phyloP scores from a whole-genome alignment of 345 rosid genomes.

The Eucalyptus sp. region DNA sequence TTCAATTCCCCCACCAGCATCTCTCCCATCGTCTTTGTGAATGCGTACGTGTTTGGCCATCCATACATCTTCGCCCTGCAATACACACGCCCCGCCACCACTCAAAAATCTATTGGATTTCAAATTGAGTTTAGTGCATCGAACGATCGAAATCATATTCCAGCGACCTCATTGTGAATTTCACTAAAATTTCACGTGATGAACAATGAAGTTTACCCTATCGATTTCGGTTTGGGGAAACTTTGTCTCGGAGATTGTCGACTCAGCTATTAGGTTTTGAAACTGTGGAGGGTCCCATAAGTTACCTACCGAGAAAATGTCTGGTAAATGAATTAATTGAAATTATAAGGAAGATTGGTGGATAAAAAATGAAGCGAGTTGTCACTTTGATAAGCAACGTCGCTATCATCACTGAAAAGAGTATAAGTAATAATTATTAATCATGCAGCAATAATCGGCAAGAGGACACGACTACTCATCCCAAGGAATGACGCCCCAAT shows the following conservation, averaged over 20 bases:
- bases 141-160: not conserved
- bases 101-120: not conserved
- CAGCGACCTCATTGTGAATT: not conserved
- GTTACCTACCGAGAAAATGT: not conserved
- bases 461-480: not conserved
- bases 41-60: conserved; percentile 74
- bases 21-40: conserved; percentile 86
- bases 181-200: not conserved
- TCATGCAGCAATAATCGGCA: not conserved
- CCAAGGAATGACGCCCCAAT: not conserved
- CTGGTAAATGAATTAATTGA: not conserved
- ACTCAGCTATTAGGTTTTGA: not conserved
- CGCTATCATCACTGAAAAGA: not conserved
- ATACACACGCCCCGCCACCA: not conserved
- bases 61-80: conserved; percentile 53
- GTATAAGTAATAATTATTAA: not conserved
- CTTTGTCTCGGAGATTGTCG: not conserved
- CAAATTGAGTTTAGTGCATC: not conserved
- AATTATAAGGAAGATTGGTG: not conserved
- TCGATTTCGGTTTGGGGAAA: not conserved
- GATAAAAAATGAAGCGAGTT: not conserved
- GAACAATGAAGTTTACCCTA: not conserved
- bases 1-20: conserved; percentile 39
- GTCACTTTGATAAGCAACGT: not conserved
- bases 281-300: not conserved